Percentiles rank a stretch among this genome's conserved stretches.
Conservation (phyloP, 2,329 filamentous ascomycete species). For the Alternaria ethzedia region DNA sequence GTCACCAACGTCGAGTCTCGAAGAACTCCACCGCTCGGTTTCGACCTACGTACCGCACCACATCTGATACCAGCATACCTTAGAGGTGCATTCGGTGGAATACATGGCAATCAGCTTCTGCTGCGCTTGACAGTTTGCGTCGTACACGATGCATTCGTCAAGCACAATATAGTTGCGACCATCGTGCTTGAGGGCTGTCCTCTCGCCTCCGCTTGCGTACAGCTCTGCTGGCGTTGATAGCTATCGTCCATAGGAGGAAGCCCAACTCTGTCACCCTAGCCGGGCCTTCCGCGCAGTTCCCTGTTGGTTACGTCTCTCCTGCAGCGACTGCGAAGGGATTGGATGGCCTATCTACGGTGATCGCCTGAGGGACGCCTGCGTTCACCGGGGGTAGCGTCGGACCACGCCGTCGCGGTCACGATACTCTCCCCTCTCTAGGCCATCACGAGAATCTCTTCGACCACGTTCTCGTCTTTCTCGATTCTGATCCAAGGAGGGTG, state of each 20-base stretch:
- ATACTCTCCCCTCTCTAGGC: not conserved
- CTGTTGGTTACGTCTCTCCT: accelerated
- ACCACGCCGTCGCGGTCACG: not conserved
- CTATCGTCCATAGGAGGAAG: too few relatives aligned
- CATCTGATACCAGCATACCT: too few relatives aligned
- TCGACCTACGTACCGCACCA: not conserved
- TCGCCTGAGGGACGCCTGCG: not conserved
- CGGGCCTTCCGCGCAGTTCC: not conserved
- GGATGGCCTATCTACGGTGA: not conserved
- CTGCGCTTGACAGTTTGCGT: not conserved
- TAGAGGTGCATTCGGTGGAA: not conserved
- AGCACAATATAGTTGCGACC: not conserved
- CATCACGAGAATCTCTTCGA: not conserved
- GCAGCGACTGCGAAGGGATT: accelerated
- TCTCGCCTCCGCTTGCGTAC: not conserved
- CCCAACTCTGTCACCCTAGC: not conserved
- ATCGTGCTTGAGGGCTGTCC: not conserved
- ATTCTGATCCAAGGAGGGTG: not conserved
- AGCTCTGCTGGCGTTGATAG: not conserved
- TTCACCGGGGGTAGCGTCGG: not conserved
- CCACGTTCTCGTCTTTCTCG: not conserved
- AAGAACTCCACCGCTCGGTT: not conserved
- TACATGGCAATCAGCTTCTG: not conserved
- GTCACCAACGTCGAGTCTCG: too few relatives aligned
- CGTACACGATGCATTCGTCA: accelerated